Base-by-base conservation (phyloP, 2,329 filamentous ascomycete species). In the Curvularia verruculosa region DNA sequence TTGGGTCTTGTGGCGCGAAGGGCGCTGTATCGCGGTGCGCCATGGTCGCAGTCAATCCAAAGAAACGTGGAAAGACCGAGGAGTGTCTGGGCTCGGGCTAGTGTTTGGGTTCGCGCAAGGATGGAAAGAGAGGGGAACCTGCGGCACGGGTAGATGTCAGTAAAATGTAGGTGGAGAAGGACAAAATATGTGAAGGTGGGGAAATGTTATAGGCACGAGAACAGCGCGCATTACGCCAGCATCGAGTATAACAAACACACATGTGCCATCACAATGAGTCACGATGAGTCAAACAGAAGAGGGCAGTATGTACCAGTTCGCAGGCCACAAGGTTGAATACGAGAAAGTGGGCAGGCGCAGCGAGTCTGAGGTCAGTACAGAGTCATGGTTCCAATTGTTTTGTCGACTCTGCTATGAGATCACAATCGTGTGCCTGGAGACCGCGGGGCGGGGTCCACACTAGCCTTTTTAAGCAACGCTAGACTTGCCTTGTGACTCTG, bases 1-100 rank as follows among this genome's bases (percentile, higher is more conserved):
- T 81, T 9, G 82, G 80, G 72, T 96, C 85, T 77, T 97, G 94
- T 3, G 84, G 75, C 59, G 81, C 78, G 73, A 87, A 89, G 1
- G 90, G 91, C 23, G 83, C 80, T 56, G 78, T 77, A 54, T 80
- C 72, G 34, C 75, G 76, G 56, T 81, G 76, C 61, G 83, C 83
- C 85, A 88, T 88, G 65, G 37, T 60, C 28, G 66, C 57, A 15
- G 45, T 61, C 40, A 64, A 64, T 51, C 44, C 62, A 43, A 50
- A 29, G 24, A 51, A 49, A 31, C 49, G 52, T 29, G 6, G 12
- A 23, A 47, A 31, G 19, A 15, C 41, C 24, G 37, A 23, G 29
- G n/a, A 19, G 31, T 15, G 18, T 29, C 8, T 50, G 43, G 39
- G 8, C 13, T 13, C 18, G 1, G 26, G 21, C 18, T 45, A 18